These are phyloP conservation scores for Thelonectria rubi DNA, from an alignment of 2,329 filamentous ascomycete species.

Conservation along the genomic window DNA sequence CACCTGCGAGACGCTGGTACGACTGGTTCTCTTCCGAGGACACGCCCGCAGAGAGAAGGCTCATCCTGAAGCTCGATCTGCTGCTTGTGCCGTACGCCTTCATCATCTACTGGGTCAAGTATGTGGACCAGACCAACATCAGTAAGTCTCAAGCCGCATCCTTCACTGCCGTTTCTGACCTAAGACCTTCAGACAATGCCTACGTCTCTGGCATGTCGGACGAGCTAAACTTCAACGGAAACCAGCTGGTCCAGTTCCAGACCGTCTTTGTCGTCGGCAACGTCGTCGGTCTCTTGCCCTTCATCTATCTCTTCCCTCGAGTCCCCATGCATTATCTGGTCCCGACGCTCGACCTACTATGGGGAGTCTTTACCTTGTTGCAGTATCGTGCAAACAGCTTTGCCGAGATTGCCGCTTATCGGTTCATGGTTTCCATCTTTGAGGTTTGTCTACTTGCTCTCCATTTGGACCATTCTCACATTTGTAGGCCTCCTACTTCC, in stretches of 20 bases:
- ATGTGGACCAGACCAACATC: conserved; percentile 35
- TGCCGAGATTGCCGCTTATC: conserved; percentile 24
- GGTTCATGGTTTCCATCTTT: conserved; percentile 33
- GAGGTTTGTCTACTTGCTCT: conserved; percentile 5
- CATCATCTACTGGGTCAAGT: conserved; percentile 33
- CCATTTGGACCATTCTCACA: background rate
- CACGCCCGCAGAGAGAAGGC: conserved; percentile 44
- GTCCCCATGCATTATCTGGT: conserved; percentile 32
- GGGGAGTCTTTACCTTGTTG: conserved; percentile 29
- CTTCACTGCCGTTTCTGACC: conserved; percentile 1
- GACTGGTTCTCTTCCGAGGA: conserved; percentile 61
- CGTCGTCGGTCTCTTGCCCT: conserved; percentile 29
- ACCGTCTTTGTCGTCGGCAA: conserved; percentile 34
- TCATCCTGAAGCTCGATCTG: conserved; percentile 65
- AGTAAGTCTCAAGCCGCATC: conserved; percentile 4
- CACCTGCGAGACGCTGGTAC: conserved; percentile 27
- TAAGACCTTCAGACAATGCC: conserved; percentile 23
- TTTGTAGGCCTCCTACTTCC: conserved; percentile 29
- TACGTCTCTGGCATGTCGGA: conserved; percentile 34
- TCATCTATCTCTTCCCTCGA: conserved; percentile 32
- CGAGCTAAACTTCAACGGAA: conserved; percentile 28
- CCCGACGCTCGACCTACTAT: conserved; percentile 26
- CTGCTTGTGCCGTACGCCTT: conserved; percentile 61
- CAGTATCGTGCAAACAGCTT: conserved; percentile 31
- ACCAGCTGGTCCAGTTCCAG: conserved; percentile 33